Percentiles rank a stretch among this genome's conserved stretches.
phyloP scores from a whole-genome alignment of 2,329 filamentous ascomycete species.

The Fusarium annulatum region DNA sequence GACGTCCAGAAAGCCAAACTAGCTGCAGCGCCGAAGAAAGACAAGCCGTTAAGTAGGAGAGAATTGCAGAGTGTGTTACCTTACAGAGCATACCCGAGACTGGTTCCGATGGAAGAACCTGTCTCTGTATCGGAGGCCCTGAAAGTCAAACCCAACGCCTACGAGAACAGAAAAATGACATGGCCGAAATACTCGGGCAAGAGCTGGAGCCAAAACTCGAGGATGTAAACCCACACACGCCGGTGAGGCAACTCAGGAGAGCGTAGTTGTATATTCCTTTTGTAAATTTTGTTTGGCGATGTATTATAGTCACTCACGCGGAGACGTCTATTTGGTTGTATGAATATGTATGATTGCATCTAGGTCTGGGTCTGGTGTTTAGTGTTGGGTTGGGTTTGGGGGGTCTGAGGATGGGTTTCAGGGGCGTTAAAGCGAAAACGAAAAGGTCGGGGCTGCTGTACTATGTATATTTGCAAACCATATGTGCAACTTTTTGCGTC shows the following conservation, averaged over 20 bases:
- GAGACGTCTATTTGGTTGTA: conserved; percentile 12
- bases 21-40: conserved; percentile 36
- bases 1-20: conserved; percentile 58
- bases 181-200: conserved; percentile 41
- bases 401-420: background rate
- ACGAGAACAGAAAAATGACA: conserved; percentile 41
- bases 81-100: conserved; percentile 50
- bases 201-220: conserved; percentile 41
- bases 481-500: background rate
- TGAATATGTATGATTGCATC: conserved; percentile 31
- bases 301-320: conserved; percentile 10
- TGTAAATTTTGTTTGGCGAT: conserved; percentile 2
- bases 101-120: conserved; percentile 51
- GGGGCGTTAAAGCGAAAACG: conserved; percentile 21
- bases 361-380: conserved; percentile 25
- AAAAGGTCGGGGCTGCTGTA: background rate
- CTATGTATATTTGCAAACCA: background rate
- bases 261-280: conserved; percentile 22
- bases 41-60: conserved; percentile 41
- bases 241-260: background rate
- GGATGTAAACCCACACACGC: conserved; percentile 31
- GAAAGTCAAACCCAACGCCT: conserved; percentile 30
- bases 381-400: background rate
- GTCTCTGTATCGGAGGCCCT: conserved; percentile 52
- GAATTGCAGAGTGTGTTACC: conserved; percentile 49